These are phyloP conservation scores for Tolypocladium ophioglossoides DNA, from an alignment of 2,329 filamentous ascomycete species.

Conservation along the genomic window DNA sequence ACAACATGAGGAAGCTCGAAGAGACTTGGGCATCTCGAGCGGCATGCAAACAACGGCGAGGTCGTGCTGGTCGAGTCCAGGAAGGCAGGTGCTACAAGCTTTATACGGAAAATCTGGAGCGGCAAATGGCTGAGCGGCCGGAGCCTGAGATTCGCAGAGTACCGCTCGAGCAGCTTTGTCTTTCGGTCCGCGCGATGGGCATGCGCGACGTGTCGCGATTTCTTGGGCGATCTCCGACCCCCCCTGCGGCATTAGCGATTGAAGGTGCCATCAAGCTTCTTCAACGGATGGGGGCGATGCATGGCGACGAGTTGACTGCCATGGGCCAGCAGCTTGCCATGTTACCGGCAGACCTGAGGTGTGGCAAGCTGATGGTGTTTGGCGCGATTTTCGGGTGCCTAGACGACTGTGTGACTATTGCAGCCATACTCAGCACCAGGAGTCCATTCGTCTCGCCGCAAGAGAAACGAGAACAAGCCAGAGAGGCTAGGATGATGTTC, in stretches of 20 bases:
- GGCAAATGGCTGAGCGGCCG: slow-evolving; percentile 76
- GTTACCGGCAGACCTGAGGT: slow-evolving; percentile 87
- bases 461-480: slow-evolving; percentile 73
- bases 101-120: slow-evolving; percentile 78
- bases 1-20: slow-evolving; percentile 87
- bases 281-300: slow-evolving; percentile 76
- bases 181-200: slow-evolving; percentile 93
- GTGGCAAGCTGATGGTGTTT: slow-evolving; percentile 91
- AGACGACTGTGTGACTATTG: slow-evolving; percentile 78
- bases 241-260: slow-evolving; percentile 75
- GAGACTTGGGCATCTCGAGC: slow-evolving; percentile 93
- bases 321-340: slow-evolving; percentile 88
- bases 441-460: slow-evolving; percentile 80
- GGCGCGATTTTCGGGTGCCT: slow-evolving; percentile 89
- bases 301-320: slow-evolving; percentile 77
- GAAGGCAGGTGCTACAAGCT: slow-evolving; percentile 92
- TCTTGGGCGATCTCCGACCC: slow-evolving; percentile 76
- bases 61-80: slow-evolving; percentile 85
- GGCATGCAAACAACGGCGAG: slow-evolving; percentile 87
- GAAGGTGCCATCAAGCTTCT: slow-evolving; percentile 74
- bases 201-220: slow-evolving; percentile 73
- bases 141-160: slow-evolving; percentile 92
- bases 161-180: slow-evolving; percentile 84
- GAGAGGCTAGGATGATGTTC: slow-evolving; percentile 65
- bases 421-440: slow-evolving; percentile 81